phyloP scores from a whole-genome alignment of 1,284 basidiomycete species.

The Xanthoconium separans region DNA sequence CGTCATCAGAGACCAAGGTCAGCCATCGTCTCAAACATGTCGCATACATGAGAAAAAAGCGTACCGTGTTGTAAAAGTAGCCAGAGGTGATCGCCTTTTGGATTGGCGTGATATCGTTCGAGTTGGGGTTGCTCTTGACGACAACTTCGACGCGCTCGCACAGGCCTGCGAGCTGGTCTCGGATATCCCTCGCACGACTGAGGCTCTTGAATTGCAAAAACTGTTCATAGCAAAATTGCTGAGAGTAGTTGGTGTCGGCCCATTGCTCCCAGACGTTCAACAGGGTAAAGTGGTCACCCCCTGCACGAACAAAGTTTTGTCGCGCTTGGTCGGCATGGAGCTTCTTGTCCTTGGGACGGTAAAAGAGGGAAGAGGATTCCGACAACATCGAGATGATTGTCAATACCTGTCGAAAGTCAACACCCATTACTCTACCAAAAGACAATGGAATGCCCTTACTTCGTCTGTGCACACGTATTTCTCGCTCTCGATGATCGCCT shows the following conservation, averaged over 20 bases:
- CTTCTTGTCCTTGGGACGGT: constrained; percentile 97
- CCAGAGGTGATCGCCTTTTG: constrained; percentile 95
- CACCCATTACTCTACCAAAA: constrained; percentile 49
- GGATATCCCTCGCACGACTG: constrained; percentile 91
- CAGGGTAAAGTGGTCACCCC: constrained; percentile 98
- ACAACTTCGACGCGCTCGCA: constrained; percentile 98
- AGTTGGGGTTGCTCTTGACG: constrained; percentile 83
- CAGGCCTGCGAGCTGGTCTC: constrained; percentile 91
- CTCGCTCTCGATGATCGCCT: constrained; percentile 95
- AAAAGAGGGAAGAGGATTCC: constrained; percentile 93
- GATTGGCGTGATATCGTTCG: constrained; percentile 87
- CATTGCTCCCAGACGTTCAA: constrained; percentile 90
- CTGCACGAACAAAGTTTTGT: constrained; percentile 92
- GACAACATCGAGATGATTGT: constrained; percentile 98
- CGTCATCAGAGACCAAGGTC: constrained; percentile 2
- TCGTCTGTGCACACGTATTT: constrained; percentile 96
- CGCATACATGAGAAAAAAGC: constrained; percentile 21
- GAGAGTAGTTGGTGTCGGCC: constrained; percentile 95
- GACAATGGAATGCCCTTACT: constrained; percentile 42
- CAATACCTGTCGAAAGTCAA: constrained; percentile 57
- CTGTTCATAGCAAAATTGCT: constrained; percentile 94
- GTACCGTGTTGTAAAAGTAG: constrained; percentile 93
- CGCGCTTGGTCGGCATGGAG: constrained; percentile 95
- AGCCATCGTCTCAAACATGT: not conserved
- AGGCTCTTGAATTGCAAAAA: constrained; percentile 98